These are phyloP conservation scores for Eimeria acervulina DNA, from an alignment of 169 alveolate species.

Conservation along the genomic window DNA sequence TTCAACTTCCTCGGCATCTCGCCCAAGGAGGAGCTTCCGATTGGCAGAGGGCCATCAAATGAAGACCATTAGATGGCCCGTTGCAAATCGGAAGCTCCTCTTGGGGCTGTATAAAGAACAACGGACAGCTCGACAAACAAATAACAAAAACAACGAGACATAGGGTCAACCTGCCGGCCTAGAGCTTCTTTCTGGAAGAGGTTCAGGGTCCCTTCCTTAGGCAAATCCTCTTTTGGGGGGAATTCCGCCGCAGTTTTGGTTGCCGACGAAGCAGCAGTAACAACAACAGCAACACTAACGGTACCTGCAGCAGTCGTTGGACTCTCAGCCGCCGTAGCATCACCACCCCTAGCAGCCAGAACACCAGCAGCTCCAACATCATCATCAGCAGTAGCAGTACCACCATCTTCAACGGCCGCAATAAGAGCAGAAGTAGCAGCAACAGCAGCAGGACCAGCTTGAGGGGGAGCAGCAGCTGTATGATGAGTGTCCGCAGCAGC, in stretches of 20 bases:
- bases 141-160: not conserved
- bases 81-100: too few species aligned
- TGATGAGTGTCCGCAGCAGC: not conserved
- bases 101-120: not conserved
- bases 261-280: not conserved
- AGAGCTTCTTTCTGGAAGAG: not conserved
- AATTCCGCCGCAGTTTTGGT: not conserved
- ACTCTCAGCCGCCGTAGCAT: not conserved
- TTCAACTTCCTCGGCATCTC: not conserved
- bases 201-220: not conserved
- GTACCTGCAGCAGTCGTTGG: not conserved
- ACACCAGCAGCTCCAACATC: not conserved
- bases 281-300: not conserved
- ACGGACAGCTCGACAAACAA: not conserved
- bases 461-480: not conserved
- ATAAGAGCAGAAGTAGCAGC: constrained; percentile 6
- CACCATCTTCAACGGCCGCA: not conserved
- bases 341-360: not conserved
- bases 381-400: not conserved
- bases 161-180: not conserved
- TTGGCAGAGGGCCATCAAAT: too few species aligned
- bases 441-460: not conserved
- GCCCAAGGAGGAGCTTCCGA: not conserved
- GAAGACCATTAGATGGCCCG: too few species aligned
- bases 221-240: not conserved